phyloP scores from a whole-genome alignment of 805 yeast genomes.

The Hyphopichia homilentoma region DNA sequence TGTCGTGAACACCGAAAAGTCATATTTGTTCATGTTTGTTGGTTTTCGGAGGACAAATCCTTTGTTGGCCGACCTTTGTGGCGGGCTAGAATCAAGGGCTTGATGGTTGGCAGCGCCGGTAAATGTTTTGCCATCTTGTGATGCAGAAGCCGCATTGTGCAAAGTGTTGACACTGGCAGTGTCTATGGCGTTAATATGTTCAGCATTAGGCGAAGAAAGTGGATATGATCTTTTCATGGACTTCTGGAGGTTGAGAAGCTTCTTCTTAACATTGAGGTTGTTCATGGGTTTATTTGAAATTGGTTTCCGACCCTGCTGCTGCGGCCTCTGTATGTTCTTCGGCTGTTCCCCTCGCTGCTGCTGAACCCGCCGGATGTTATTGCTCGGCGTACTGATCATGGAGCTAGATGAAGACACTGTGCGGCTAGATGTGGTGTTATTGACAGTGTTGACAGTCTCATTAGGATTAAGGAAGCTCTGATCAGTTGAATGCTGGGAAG shows the following conservation, averaged over 20 bases:
- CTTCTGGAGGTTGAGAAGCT: conserved; percentile 36
- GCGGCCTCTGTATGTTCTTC: conserved; percentile 9
- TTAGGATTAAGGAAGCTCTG: conserved; percentile 12
- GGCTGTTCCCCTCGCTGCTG: conserved; percentile 5
- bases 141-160: no score
- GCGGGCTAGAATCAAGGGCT: conserved; percentile 2
- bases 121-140: not conserved
- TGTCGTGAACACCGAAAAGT: conserved; percentile 37
- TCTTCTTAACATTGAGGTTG: conserved; percentile 30
- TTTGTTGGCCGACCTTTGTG: conserved; percentile 2
- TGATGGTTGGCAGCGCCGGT: not conserved
- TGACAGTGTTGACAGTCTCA: conserved; percentile 11
- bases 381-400: conserved; percentile 40
- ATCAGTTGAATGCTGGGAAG: conserved; percentile 11
- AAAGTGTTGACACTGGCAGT: no score
- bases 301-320: conserved; percentile 6
- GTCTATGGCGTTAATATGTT: not conserved
- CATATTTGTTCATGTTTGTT: conserved; percentile 28
- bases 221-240: conserved; percentile 23
- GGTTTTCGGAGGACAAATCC: conserved; percentile 31
- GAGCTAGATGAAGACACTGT: conserved; percentile 36
- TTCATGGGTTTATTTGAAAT: conserved; percentile 9
- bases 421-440: conserved; percentile 20
- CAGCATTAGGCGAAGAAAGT: not conserved
- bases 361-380: conserved; percentile 33